These are phyloP conservation scores for Austropuccinia psidii DNA, from an alignment of 1,284 basidiomycete species.

Conservation along the genomic window DNA sequence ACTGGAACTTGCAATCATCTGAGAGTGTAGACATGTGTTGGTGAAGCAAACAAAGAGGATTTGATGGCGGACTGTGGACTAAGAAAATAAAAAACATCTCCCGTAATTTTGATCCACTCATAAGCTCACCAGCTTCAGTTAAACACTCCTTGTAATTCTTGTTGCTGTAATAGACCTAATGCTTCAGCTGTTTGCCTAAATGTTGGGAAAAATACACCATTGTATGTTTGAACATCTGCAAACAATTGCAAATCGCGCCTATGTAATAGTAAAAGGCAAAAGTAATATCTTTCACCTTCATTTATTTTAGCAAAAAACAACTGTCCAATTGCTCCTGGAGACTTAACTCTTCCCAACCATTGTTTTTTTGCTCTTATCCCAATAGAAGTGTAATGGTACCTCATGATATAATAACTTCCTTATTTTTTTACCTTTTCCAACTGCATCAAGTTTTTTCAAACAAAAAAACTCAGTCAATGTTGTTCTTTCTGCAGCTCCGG, in stretches of 20 bases:
- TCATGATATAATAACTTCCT: neutral
- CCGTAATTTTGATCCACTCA: neutral
- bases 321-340: constrained; percentile 21
- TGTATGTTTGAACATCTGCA: neutral
- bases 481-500: neutral
- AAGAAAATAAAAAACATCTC: neutral
- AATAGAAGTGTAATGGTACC: neutral
- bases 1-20: neutral
- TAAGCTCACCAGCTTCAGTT: neutral
- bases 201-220: neutral
- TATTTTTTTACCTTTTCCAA: neutral
- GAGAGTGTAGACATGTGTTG: neutral
- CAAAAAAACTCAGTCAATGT: neutral
- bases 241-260: neutral
- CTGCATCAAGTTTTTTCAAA: neutral
- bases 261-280: constrained; percentile 44
- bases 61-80: neutral
- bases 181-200: neutral
- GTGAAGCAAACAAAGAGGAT: neutral
- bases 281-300: constrained; percentile 49
- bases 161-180: neutral
- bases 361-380: neutral
- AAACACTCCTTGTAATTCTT: neutral
- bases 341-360: neutral
- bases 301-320: constrained; percentile 50